Base-by-base conservation (phyloP, 306 rosid genomes). In the Vicia faba region DNA sequence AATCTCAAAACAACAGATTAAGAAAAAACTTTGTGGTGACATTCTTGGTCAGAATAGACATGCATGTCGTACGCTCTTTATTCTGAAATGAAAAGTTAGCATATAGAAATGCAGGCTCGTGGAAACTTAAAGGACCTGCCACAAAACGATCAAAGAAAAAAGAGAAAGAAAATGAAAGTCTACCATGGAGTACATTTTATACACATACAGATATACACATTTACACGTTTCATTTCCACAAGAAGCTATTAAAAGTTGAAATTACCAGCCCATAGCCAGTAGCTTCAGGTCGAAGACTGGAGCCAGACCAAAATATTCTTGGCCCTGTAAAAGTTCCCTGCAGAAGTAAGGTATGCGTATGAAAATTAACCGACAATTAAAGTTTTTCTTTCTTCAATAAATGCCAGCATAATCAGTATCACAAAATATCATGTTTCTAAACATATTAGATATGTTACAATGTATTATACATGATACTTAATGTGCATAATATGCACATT, bases 241-340 rank as follows among this genome's bases (percentile, higher is more conserved):
- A 14, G 48, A 53, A 33, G 58, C 51, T 40, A 68, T 67, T 54
- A 48, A 15, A 73, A 67, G 58, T 72, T 82, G 64, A 73, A 80
- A 64, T 84, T 85, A 93, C 98, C 96, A 93, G 96, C 56, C 98
- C 98, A 77, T 93, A 93, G 59, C 98, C 98, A 64, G 97, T 93
- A 64, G 98, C 98, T 87, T 93, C 98, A 70, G 96, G 89, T 74
- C 98, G 88, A 74, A 93, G 98, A 79, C 98, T 93, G 67, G 98
- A 86, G 50, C 98, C 98, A 84, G 98, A 89, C 93, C 97, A 89
- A 83, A 89, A 93, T 86, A 89, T 93, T 83, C 96, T 89, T 23
- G 97, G 97, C 72, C 97, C 98, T 57, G 95, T 89, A 84, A 93
- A 93, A 83, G 93, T 89, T 84, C 98, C 98, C 98, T 93, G 98